Percentiles rank a stretch among this genome's conserved stretches.
These are phyloP conservation scores for Fusarium tjaetaba DNA, from an alignment of 2,329 filamentous ascomycete genomes.

Conservation along the genomic window DNA sequence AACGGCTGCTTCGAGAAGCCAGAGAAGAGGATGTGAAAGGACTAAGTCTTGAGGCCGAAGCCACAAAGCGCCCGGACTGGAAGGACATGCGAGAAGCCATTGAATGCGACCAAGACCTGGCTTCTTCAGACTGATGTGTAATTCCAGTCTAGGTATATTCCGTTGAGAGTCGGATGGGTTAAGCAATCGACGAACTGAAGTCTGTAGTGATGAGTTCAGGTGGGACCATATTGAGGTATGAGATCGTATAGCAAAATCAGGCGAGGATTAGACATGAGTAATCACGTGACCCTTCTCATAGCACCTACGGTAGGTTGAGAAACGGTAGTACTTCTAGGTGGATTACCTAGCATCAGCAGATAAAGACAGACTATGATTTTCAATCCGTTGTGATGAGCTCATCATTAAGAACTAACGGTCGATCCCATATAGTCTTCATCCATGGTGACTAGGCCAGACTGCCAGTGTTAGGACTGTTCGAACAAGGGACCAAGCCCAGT, in stretches of 20 bases:
- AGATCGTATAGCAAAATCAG: conserved; percentile 25
- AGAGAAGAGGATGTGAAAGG: conserved; percentile 28
- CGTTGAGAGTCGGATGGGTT: neutral
- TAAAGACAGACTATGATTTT: neutral
- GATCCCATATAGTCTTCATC: neutral
- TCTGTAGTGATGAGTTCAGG: neutral
- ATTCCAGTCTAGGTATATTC: neutral
- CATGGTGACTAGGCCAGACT: neutral
- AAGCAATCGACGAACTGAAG: neutral
- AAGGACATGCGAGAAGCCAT: conserved; percentile 50
- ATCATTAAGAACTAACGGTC: neutral
- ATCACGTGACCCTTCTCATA: conserved; percentile 14
- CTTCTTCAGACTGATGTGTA: neutral
- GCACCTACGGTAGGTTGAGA: neutral
- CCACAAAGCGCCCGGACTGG: conserved; percentile 41
- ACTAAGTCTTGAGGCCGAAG: conserved; percentile 33
- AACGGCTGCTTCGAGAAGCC: conserved; percentile 38
- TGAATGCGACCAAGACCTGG: conserved; percentile 13
- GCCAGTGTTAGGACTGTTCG: neutral
- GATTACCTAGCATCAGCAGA: neutral
- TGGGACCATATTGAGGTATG: neutral
- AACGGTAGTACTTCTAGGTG: neutral
- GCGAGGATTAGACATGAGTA: neutral
- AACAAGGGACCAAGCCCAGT: neutral
- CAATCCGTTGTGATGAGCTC: neutral